phyloP scores from a whole-genome alignment of 176 grass and related monocot species.

The Luzula sylvatica region DNA sequence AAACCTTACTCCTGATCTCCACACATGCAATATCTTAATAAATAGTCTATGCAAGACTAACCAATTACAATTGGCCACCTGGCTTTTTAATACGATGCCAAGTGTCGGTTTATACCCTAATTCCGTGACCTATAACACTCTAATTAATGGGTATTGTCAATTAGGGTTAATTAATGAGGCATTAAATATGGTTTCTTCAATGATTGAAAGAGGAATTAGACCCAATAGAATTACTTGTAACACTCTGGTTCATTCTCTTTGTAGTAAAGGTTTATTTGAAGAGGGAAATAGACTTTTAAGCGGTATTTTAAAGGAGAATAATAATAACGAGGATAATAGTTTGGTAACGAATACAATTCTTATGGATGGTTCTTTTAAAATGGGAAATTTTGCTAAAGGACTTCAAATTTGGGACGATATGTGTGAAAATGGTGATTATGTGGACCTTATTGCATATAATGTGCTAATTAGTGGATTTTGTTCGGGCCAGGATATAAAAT shows the following conservation, averaged over 20 bases:
- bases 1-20: slow-evolving; percentile 17
- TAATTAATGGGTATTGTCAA: slow-evolving; percentile 32
- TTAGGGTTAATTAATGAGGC: slow-evolving; percentile 33
- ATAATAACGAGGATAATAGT: slow-evolving; percentile 15
- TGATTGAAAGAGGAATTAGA: slow-evolving; percentile 26
- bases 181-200: slow-evolving; percentile 34
- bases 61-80: slow-evolving; percentile 27
- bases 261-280: slow-evolving; percentile 24
- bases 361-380: slow-evolving; percentile 29
- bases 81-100: slow-evolving; percentile 33
- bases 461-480: slow-evolving; percentile 40
- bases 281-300: slow-evolving; percentile 30
- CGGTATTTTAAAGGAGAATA: slow-evolving; percentile 28
- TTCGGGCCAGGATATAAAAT: slow-evolving; percentile 20
- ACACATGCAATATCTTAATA: slow-evolving; percentile 37
- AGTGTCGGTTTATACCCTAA: slow-evolving; percentile 17
- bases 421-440: slow-evolving; percentile 12
- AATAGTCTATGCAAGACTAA: slow-evolving; percentile 42
- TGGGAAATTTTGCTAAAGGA: slow-evolving; percentile 25
- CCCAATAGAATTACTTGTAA: slow-evolving; percentile 44
- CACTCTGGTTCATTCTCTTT: slow-evolving; percentile 34
- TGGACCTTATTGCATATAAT: slow-evolving; percentile 39
- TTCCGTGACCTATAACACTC: slow-evolving; percentile 40
- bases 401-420: slow-evolving; percentile 30
- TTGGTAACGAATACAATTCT: slow-evolving; percentile 41